Percentiles rank a stretch among this genome's conserved stretches.
Conservation (phyloP, 2,329 filamentous ascomycete species). For the Aureobasidium sp. region DNA sequence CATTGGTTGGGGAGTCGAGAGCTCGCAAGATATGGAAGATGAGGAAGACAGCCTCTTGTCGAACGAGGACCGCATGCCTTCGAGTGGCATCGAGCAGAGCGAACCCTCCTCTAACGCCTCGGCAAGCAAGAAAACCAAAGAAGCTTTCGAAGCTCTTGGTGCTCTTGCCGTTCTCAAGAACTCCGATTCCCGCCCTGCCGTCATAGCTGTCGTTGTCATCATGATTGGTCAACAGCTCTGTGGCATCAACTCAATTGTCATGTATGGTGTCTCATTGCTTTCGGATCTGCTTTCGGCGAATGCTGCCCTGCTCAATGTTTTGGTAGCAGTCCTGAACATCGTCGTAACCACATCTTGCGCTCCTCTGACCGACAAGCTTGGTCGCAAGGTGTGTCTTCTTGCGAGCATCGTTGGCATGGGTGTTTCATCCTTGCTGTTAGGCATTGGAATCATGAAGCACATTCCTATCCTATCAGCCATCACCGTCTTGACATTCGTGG, state of each 20-base stretch:
- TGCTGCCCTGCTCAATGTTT: constrained; percentile 74
- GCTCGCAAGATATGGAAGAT: constrained; percentile 30
- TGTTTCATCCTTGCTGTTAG: constrained; percentile 64
- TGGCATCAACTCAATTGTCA: constrained; percentile 91
- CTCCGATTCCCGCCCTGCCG: constrained; percentile 65
- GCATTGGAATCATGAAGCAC: constrained; percentile 66
- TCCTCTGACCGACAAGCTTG: constrained; percentile 76
- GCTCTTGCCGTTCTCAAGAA: constrained; percentile 53
- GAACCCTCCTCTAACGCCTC: constrained; percentile 19
- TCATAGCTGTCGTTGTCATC: constrained; percentile 80
- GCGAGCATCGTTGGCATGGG: constrained; percentile 81
- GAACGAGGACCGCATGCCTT: constrained; percentile 24
- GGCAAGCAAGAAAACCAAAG: constrained; percentile 21
- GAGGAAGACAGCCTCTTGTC: constrained; percentile 66
- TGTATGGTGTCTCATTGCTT: constrained; percentile 93
- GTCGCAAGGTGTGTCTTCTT: constrained; percentile 77
- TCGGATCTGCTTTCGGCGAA: constrained; percentile 70
- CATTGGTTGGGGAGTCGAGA: constrained; percentile 35
- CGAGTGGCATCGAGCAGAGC: constrained; percentile 13
- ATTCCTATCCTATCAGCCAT: constrained; percentile 70
- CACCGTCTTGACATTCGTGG: constrained; percentile 76
- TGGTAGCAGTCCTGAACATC: constrained; percentile 81
- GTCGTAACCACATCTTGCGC: constrained; percentile 72
- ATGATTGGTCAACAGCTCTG: constrained; percentile 92
- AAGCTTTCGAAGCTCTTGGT: constrained; percentile 27